Percentiles rank a stretch among this genome's conserved stretches.
Evolutionary conservation across 441 rosid genomes (phyloP).

Genomic region (Euphorbia schlechtendalii): DNA sequence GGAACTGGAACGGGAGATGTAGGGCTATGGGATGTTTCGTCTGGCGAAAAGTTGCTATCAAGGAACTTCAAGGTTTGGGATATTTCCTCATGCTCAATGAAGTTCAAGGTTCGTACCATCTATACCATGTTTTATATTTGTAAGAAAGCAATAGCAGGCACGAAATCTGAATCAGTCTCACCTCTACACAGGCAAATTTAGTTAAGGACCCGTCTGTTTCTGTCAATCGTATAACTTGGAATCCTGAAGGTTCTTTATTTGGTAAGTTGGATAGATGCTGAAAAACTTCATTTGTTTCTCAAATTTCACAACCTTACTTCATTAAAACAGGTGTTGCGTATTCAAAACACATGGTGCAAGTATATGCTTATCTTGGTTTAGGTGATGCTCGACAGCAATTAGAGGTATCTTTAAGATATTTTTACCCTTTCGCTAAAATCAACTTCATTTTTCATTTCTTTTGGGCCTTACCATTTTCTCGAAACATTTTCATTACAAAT

Average conservation of each 20-base stretch:
- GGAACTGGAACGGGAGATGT: constrained; percentile 43
- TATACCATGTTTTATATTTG: constrained; percentile 4
- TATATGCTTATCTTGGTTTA: constrained; percentile 38
- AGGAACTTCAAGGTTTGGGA: constrained; percentile 48
- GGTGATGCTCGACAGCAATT: constrained; percentile 26
- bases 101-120: constrained; percentile 32
- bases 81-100: constrained; percentile 32
- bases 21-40: constrained; percentile 41
- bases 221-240: constrained; percentile 46
- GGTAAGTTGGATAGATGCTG: constrained; percentile 33
- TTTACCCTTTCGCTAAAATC: background rate
- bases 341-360: constrained; percentile 45
- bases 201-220: constrained; percentile 36
- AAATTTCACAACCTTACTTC: constrained; percentile 9
- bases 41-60: constrained; percentile 27
- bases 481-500: background rate
- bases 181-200: constrained; percentile 29
- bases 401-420: constrained; percentile 31
- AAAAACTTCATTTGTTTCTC: background rate
- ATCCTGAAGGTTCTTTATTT: constrained; percentile 44
- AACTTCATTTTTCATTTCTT: background rate
- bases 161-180: constrained; percentile 20
- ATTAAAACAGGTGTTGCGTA: constrained; percentile 42
- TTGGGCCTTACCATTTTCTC: background rate
- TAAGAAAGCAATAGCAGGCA: constrained; percentile 1